Evolutionary conservation across 306 rosid species (phyloP).

Genomic region (Hippophae tibetana): DNA sequence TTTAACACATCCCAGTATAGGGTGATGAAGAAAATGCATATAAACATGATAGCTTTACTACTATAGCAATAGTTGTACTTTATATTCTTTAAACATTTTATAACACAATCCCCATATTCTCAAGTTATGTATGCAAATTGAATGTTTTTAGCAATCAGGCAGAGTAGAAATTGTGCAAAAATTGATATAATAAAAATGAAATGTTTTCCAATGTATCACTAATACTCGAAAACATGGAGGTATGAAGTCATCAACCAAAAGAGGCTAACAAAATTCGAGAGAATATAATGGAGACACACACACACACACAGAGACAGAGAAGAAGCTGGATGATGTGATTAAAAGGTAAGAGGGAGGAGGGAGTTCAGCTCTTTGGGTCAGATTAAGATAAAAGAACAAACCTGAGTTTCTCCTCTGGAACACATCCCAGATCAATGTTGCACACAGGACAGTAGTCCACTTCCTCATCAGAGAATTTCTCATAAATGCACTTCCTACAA

Average conservation of each 20-base stretch:
- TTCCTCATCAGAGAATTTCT: slow-evolving; percentile 81
- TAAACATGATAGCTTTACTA: background rate
- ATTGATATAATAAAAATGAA: no score
- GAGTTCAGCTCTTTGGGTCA: background rate
- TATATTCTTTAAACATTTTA: no score
- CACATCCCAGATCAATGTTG: slow-evolving; percentile 76
- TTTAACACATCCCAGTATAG: background rate
- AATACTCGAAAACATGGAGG: no score
- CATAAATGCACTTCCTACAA: slow-evolving; percentile 87
- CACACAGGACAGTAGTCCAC: slow-evolving; percentile 79
- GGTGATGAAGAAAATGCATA: background rate
- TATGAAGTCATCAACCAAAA: no score
- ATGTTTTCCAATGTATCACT: no score
- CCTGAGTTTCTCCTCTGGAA: slow-evolving; percentile 92
- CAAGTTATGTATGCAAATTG: no score
- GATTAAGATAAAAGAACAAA: slow-evolving; percentile 10
- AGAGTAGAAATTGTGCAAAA: no score
- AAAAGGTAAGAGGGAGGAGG: background rate
- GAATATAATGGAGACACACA: no score
- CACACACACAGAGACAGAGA: background rate
- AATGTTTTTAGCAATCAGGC: no score
- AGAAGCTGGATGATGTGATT: background rate
- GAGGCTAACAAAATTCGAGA: no score
- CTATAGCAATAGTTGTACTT: background rate
- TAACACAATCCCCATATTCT: no score